Conservation (phyloP, 805 yeast species). For the Ogataea chonburiensis region DNA sequence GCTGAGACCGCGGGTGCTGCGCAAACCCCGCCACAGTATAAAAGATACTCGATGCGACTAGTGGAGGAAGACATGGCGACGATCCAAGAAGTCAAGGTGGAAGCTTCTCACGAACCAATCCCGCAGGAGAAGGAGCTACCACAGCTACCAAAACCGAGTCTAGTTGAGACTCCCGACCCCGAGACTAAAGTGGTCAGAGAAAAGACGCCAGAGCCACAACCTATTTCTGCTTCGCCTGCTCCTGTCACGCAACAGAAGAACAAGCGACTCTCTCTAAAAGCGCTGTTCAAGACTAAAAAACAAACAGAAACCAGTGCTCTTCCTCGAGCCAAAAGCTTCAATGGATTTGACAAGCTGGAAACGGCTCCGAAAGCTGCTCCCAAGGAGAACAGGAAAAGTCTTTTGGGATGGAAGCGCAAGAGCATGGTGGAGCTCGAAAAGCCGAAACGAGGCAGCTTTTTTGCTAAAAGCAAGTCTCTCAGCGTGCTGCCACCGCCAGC, state of each 20-base stretch:
- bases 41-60: conserved; percentile 28
- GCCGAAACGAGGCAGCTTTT: conserved; percentile 14
- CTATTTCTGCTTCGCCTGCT: too few relatives aligned
- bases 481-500: not conserved
- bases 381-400: conserved; percentile 29
- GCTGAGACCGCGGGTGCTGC: conserved; percentile 1
- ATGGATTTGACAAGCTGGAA: conserved; percentile 14
- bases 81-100: conserved; percentile 2
- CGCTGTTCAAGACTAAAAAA: conserved; percentile 27
- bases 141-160: not conserved
- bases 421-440: conserved; percentile 17
- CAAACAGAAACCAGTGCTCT: too few relatives aligned
- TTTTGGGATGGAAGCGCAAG: conserved; percentile 34
- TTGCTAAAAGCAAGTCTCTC: conserved; percentile 16
- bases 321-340: conserved; percentile 22
- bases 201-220: too few relatives aligned
- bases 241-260: too few relatives aligned
- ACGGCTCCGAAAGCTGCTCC: conserved; percentile 9
- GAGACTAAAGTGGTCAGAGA: too few relatives aligned
- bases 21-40: conserved; percentile 7
- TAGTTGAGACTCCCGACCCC: not conserved
- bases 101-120: too few relatives aligned
- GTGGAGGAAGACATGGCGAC: conserved; percentile 19
- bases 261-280: conserved; percentile 30
- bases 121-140: conserved; percentile 7